Evolutionary conservation across 2,329 filamentous ascomycete species (phyloP), one percentile per base, ranked within the genome.

Genomic region (Spiromastix sp.): DNA sequence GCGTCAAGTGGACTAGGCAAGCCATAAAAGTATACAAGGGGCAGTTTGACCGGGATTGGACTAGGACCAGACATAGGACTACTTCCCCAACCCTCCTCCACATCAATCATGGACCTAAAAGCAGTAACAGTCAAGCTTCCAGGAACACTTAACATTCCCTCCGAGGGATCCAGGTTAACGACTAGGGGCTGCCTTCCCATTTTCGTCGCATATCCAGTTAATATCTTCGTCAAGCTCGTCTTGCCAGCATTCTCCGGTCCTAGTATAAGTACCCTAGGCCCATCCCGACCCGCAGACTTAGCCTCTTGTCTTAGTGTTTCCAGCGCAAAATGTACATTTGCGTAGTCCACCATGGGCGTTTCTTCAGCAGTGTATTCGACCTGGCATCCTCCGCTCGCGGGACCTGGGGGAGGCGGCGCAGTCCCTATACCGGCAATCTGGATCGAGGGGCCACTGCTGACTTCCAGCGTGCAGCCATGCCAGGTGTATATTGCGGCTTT

Each of bases 401-500:
- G 47, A 2, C 59, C 59, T n/a, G 50, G 43, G 12, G 41, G 34
- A 7, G 34, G 19, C 20, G 42, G 36, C 2, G 40, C 30, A 13
- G 4, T 8, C 9, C 10, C 16, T 11, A 29, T 42, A 2, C 44
- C 38, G 7, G 45, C 48, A 32, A 47, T 48, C 26, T 43, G 10
- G 37, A 64, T 57, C 30, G 72, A 65, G 33, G 71, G 70, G 8
- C 65, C 63, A 2, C 79, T 79, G 28, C 70, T 75, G 40, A 95
- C 70, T 58, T 95, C 84, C 41, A 98, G 65, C 35, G 77, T 77
- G 61, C 86, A 95, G 49, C 91, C 89, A 52, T 89, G 78, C 81
- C 85, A 94, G 33, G 87, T 93, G 58, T 84, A 84, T 51, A 98
- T 81, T 42, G 89, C 87, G 39, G 83, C 82, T 64, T 93, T 93